Evolutionary conservation across 768 basidiomycete species (phyloP).

Genomic region (Amanita pseudoporphyria): DNA sequence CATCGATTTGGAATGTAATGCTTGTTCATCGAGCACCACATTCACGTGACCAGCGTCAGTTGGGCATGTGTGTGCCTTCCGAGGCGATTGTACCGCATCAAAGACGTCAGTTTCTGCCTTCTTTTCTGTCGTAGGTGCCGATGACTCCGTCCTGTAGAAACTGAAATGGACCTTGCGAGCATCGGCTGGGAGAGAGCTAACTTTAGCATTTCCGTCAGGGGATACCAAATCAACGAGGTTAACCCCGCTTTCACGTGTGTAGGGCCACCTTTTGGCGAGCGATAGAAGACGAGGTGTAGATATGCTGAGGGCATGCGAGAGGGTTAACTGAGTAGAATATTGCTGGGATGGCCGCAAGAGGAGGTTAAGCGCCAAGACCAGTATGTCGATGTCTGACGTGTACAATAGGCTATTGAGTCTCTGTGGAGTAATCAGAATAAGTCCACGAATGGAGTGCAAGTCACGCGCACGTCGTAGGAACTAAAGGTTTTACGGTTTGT

Average conservation of each 20-base stretch:
- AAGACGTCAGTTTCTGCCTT: conserved; percentile 35
- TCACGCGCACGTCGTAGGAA: conserved; percentile 77
- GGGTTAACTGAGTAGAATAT: conserved; percentile 81
- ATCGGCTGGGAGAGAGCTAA: conserved; percentile 59
- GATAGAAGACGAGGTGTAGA: conserved; percentile 74
- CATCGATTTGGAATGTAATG: conserved; percentile 49
- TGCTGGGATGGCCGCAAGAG: conserved; percentile 91
- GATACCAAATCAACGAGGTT: conserved; percentile 67
- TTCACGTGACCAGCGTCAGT: conserved; percentile 42
- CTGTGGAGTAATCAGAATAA: conserved; percentile 30
- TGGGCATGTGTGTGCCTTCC: conserved; percentile 26
- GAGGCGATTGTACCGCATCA: conserved; percentile 35
- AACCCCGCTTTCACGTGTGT: conserved; percentile 71
- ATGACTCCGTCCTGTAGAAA: conserved; percentile 60
- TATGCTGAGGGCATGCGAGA: conserved; percentile 74
- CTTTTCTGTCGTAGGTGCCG: conserved; percentile 33
- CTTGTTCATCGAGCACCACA: conserved; percentile 54
- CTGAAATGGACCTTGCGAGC: conserved; percentile 74
- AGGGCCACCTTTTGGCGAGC: conserved; percentile 79
- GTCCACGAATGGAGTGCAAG: conserved; percentile 1
- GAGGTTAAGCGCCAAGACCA: conserved; percentile 75
- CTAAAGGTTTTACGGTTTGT: conserved; percentile 95
- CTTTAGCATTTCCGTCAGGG: conserved; percentile 36
- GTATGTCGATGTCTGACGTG: conserved; percentile 82
- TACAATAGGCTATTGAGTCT: conserved; percentile 82